Base-by-base conservation (phyloP, 1,139 yeast genomes). In the Geotrichum australiense region DNA sequence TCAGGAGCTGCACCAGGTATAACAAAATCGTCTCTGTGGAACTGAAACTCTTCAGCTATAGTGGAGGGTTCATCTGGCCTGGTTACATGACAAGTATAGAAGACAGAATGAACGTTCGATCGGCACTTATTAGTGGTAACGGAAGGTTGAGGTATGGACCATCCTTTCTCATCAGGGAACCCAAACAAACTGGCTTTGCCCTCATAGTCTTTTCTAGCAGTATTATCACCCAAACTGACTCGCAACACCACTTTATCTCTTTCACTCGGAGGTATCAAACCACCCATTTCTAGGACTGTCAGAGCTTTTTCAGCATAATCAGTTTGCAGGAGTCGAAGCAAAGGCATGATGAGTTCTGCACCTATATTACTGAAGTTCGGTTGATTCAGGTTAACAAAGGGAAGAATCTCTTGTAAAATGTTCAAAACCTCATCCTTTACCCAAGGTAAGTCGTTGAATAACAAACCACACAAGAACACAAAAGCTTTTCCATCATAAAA, bases 111-210 rank as follows among this genome's bases (percentile, higher is more conserved):
- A 1, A 93, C 94, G 57, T 93, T 91, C 57, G 84, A 85, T 50
- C 97, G 69, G 0, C 97, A 85, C 10, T 82, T 75, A 0, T 94
- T 81, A 0, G 96, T 86, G 0, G 94, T 80, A 26, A 84, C 77
- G 0, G 89, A 84, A 0, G 97, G 96, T 91, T 84, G 82, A 2
- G 97, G 94, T 37, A 93, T 79, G 0, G 96, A 80, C 99, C 99
- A 93, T 1, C 99, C 99, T 57, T 80, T 79, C n/a, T 85, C 95
- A 47, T 87, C 96, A 0, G 98, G 98, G 18, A 89, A 80, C 12
- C 98, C 98, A 67, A 87, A 93, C 43, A 91, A 66, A 0, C 96
- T 86, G 0, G 94, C 91, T 1, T 94, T 80, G 52, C 76, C 78
- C 52, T 84, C 96, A 55, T 81, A 83, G 52, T 85, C 94, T 50